Evolutionary conservation across 148 eudicot species (phyloP).

Genomic region (Camellia japonica): DNA sequence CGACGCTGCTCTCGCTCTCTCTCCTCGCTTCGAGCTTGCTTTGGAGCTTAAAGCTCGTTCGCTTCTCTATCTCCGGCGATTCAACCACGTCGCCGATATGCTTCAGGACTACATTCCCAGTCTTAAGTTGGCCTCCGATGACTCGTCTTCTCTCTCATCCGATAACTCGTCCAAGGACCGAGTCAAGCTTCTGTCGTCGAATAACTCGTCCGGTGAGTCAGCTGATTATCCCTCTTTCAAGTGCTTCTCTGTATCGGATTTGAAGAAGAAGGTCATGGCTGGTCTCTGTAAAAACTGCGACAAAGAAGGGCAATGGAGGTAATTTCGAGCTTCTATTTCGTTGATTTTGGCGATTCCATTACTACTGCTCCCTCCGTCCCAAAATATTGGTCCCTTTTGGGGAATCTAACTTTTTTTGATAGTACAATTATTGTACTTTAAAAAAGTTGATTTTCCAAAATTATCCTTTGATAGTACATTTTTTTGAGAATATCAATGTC

Average conservation of each 20-base stretch:
- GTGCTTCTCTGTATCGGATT: conserved; percentile 86
- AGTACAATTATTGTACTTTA: too few relatives aligned
- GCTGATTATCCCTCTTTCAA: conserved; percentile 45
- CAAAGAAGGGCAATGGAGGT: conserved; percentile 98
- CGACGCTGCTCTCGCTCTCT: conserved; percentile 62
- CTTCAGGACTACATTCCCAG: conserved; percentile 90
- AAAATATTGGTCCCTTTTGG: too few relatives aligned
- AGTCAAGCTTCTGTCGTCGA: conserved; percentile 32
- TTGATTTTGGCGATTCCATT: too few relatives aligned
- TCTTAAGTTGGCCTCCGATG: conserved; percentile 51
- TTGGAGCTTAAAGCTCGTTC: conserved; percentile 77
- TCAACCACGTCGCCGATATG: conserved; percentile 84
- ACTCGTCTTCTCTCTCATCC: conserved; percentile 48
- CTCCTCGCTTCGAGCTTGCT: conserved; percentile 65
- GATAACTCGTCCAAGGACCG: conserved; percentile 65
- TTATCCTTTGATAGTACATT: too few relatives aligned
- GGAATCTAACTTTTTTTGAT: too few relatives aligned
- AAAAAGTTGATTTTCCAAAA: too few relatives aligned
- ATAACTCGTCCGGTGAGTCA: background rate
- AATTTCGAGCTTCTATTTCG: conserved; percentile 10
- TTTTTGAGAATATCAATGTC: too few relatives aligned
- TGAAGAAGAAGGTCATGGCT: conserved; percentile 76
- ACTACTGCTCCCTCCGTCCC: too few relatives aligned
- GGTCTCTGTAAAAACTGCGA: conserved; percentile 67
- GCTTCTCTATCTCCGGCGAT: conserved; percentile 62